Base-by-base conservation (phyloP, 129 eudicot genomes). In the Flaveria brownii region DNA sequence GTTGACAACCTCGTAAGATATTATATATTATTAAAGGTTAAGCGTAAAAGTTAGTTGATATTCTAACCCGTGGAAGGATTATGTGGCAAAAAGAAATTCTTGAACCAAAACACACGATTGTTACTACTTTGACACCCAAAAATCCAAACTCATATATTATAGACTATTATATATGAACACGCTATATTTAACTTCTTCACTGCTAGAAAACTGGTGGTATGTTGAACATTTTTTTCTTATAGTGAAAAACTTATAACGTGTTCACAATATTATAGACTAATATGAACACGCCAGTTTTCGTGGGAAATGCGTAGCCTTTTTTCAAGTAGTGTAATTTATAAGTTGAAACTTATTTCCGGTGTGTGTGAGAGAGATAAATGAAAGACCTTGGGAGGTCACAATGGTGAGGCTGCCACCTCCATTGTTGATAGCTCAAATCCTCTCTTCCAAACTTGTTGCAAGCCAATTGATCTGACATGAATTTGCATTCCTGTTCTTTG, bases 351-450 rank as follows among this genome's bases (percentile, higher is more conserved):
- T 9, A 57, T 54, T 54, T 8, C 12, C 6, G 25, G 16, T 26
- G 16, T 60, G 36, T 59, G 68, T 62, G 18, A 13, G 71, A 72
- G 55, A 66, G 59, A 68, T 76, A 77, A 0, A 45, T 45, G 0
- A 54, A 73, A 75, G 23, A 89, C 96, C 91, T 87, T 49, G 91
- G 96, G 68, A 89, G 84, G 77, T 86, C 86, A 76, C 96, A 86
- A 17, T 83, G 83, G 51, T 85, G 82, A 65, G 96, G 96, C 65
- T 89, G 96, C 96, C 96, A 89, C 72, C 91, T 80, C 96, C 91
- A 89, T 26, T 89, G 50, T 59, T 87, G 96, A 77, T 84, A 89
- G 43, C 65, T 75, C 72, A 81, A 75, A 59, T 89, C 89, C 25
- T 74, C 46, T 36, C 96, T 83, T 45, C 96, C 96, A 70, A 78